These are phyloP conservation scores for Fusarium pininemorale DNA, from an alignment of 2,329 filamentous ascomycete species.

Conservation along the genomic window DNA sequence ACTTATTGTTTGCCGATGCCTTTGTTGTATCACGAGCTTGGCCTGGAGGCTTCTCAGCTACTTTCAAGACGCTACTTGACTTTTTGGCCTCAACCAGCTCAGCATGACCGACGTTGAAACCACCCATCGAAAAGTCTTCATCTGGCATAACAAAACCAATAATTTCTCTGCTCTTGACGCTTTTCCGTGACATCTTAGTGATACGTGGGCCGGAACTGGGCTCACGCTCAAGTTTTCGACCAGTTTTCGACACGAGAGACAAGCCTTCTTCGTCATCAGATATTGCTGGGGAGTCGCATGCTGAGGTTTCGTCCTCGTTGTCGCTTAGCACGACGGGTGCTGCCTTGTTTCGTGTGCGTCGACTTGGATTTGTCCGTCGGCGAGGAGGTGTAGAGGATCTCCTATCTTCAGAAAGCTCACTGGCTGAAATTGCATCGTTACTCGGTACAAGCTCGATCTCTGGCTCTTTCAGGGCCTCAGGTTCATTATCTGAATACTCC, in stretches of 20 bases:
- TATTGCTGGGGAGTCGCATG: not conserved
- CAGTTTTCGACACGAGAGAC: not conserved
- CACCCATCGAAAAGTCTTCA: conserved; percentile 20
- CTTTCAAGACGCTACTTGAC: not conserved
- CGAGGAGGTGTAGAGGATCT: not conserved
- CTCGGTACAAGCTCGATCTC: not conserved
- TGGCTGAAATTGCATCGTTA: not conserved
- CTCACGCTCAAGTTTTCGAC: not conserved
- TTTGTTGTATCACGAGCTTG: not conserved
- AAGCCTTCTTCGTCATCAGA: not conserved
- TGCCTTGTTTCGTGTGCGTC: conserved; percentile 7
- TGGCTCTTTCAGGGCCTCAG: not conserved
- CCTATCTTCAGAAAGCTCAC: not conserved
- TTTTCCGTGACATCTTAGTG: conserved; percentile 52
- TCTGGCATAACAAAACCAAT: conserved; percentile 49
- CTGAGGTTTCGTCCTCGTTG: conserved; percentile 1
- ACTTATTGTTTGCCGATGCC: not conserved
- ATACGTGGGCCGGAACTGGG: conserved; percentile 48
- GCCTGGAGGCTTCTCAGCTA: not conserved
- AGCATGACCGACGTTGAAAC: conserved; percentile 22
- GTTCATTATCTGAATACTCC: not conserved
- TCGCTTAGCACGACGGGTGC: conserved; percentile 11
- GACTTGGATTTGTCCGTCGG: conserved; percentile 18
- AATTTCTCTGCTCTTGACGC: conserved; percentile 58
- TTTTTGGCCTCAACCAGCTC: not conserved